Evolutionary conservation across 169 alveolate genomes (phyloP).

Genomic region (Pseudocohnilembus persalinus): DNA sequence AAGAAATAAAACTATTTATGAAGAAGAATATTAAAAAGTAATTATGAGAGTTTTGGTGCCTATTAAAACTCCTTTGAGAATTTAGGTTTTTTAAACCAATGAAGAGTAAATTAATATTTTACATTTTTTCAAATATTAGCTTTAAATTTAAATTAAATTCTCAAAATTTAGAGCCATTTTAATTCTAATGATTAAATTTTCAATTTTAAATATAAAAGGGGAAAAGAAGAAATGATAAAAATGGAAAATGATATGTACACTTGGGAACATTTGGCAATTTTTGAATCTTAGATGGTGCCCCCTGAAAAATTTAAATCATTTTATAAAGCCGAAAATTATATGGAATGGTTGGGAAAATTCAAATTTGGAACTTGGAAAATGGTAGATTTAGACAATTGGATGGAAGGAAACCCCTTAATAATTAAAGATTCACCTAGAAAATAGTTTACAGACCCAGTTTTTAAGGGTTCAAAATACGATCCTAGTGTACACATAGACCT

Average conservation of each 20-base stretch:
- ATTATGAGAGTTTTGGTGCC: constrained; percentile 47
- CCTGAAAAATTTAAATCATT: constrained; percentile 46
- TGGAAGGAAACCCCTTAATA: constrained; percentile 55
- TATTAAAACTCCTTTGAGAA: constrained; percentile 47
- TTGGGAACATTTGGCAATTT: constrained; percentile 57
- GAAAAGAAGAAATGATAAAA: too few species aligned
- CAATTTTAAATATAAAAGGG: too few species aligned
- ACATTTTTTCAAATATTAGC: too few species aligned
- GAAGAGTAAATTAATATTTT: constrained; percentile 17
- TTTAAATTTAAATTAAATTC: too few species aligned
- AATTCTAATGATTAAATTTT: too few species aligned
- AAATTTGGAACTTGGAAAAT: constrained; percentile 55
- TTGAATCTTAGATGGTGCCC: constrained; percentile 48
- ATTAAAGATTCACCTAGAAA: constrained; percentile 9
- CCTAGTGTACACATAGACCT: constrained; percentile 19
- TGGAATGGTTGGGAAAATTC: constrained; percentile 60
- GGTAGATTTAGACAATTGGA: constrained; percentile 64
- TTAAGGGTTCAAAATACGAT: constrained; percentile 20
- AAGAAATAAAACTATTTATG: constrained; percentile 47
- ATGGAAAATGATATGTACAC: constrained; percentile 46
- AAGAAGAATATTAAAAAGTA: constrained; percentile 45
- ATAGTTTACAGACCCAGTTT: constrained; percentile 6
- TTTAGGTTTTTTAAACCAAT: constrained; percentile 28
- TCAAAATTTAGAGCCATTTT: too few species aligned
- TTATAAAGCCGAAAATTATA: constrained; percentile 41